Evolutionary conservation across 1,284 basidiomycete species (phyloP).

Genomic region (Apiotrichum mycotoxinovorans): DNA sequence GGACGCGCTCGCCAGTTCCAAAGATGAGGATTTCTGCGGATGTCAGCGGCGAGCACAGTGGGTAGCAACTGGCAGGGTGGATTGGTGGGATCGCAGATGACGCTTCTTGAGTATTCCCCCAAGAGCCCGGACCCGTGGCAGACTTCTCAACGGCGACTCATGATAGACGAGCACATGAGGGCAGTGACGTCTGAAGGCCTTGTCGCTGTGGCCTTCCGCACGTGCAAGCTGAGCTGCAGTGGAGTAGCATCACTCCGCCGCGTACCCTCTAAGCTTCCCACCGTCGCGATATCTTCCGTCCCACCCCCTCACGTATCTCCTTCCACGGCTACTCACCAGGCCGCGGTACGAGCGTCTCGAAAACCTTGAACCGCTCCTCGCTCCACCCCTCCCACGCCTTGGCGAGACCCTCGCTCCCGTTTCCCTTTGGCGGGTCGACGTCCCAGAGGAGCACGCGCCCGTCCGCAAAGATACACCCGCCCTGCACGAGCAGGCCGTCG

Average conservation of each 20-base stretch:
- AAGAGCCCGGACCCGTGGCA: no score
- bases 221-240: no score
- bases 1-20: slow-evolving; percentile 73
- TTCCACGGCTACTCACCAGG: slow-evolving; percentile 63
- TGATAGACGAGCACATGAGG: no score
- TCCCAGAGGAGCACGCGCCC: slow-evolving; percentile 89
- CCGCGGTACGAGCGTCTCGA: slow-evolving; percentile 74
- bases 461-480: slow-evolving; percentile 76
- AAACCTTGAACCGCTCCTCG: slow-evolving; percentile 69
- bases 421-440: slow-evolving; percentile 61
- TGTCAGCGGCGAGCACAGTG: neutral
- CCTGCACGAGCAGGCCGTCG: slow-evolving; percentile 68
- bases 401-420: slow-evolving; percentile 26
- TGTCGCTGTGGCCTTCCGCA: no score
- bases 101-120: no score
- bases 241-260: no score
- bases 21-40: slow-evolving; percentile 77
- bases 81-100: neutral
- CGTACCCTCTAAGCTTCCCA: no score
- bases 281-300: neutral
- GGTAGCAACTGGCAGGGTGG: neutral
- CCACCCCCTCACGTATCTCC: neutral
- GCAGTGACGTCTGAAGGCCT: no score
- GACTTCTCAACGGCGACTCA: no score
- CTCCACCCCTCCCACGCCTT: slow-evolving; percentile 59